Base-by-base conservation (phyloP, 139 green algal genomes). In the Chlamydomonas applanata region DNA sequence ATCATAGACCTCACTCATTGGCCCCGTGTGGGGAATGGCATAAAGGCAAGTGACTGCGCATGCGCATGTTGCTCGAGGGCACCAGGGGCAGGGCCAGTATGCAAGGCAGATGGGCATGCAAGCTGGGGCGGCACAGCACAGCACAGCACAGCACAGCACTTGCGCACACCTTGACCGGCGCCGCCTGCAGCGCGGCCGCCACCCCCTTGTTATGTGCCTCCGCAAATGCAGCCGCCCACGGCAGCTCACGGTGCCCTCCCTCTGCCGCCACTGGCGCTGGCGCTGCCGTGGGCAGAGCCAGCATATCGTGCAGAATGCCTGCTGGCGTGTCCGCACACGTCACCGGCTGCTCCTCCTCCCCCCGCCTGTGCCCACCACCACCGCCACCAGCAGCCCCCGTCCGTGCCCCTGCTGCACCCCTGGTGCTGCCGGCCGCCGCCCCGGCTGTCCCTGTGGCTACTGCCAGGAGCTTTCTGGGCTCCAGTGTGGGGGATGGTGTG, bases 121-220 rank as follows among this genome's bases (percentile, higher is more conserved):
- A n/a, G n/a, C n/a, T n/a, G n/a, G n/a, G n/a, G n/a, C n/a, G n/a
- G n/a, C n/a, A n/a, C n/a, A n/a, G n/a, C n/a, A n/a, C n/a, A n/a
- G n/a, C n/a, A n/a, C n/a, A n/a, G n/a, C n/a, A n/a, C n/a, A n/a
- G n/a, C n/a, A n/a, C n/a, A n/a, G n/a, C n/a, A n/a, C 25, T 25
- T 25, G 19, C 62, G 32, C 33, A 2, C 49, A 83, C 77, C 72
- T 65, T 44, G 2, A 83, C 66, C 0, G 33, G 2, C 0, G 20
- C 2, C 13, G 72, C 73, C 13, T 11, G n/a, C 59, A 83, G 33
- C 11, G 67, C 67, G 33, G 20, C 73, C 45, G 34, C 17, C 53
- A 83, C 35, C 5, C 1, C 72, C 30, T 24, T 17, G 32, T 83
- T 83, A 72, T 79, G 65, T 32, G 44, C 53, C 59, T 32, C 60